phyloP scores from a whole-genome alignment of 2,329 filamentous ascomycete species.

The Colletotrichum eremochloae region DNA sequence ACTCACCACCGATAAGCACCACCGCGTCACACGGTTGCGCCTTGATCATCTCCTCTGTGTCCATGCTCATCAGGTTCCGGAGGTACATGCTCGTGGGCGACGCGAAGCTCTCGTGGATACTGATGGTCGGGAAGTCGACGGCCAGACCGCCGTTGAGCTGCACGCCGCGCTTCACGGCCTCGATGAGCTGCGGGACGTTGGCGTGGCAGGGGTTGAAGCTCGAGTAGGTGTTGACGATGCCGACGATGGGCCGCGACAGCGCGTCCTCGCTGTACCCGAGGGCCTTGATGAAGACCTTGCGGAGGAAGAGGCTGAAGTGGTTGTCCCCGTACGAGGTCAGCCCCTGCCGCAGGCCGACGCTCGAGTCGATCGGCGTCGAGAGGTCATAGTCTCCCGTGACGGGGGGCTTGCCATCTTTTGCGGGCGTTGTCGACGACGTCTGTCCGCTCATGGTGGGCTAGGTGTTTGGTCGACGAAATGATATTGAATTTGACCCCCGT shows the following conservation, averaged over 20 bases:
- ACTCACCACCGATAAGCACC: constrained; percentile 74
- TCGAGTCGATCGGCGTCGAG: constrained; percentile 62
- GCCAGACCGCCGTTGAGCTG: constrained; percentile 76
- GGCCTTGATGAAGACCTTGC: constrained; percentile 84
- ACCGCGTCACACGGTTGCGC: constrained; percentile 79
- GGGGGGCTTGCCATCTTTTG: constrained; percentile 21
- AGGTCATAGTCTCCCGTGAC: constrained; percentile 72
- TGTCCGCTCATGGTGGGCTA: neutral
- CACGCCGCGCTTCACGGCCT: constrained; percentile 77
- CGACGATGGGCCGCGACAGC: constrained; percentile 78
- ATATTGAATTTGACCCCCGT: neutral
- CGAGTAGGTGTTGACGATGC: constrained; percentile 80
- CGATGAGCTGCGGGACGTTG: constrained; percentile 78
- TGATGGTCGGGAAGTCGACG: constrained; percentile 81
- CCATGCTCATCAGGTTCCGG: constrained; percentile 82
- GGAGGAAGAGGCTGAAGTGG: constrained; percentile 80
- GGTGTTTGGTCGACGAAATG: neutral
- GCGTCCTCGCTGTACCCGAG: constrained; percentile 80
- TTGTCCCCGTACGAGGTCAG: constrained; percentile 79
- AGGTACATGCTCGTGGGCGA: constrained; percentile 81
- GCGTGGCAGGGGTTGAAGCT: constrained; percentile 82
- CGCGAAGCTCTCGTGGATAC: constrained; percentile 77
- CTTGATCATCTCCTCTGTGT: constrained; percentile 82
- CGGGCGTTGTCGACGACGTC: neutral
- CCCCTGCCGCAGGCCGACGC: constrained; percentile 71